These are phyloP conservation scores for Fraxinus greggii DNA, from an alignment of 305 asterid genomes.

Conservation along the genomic window DNA sequence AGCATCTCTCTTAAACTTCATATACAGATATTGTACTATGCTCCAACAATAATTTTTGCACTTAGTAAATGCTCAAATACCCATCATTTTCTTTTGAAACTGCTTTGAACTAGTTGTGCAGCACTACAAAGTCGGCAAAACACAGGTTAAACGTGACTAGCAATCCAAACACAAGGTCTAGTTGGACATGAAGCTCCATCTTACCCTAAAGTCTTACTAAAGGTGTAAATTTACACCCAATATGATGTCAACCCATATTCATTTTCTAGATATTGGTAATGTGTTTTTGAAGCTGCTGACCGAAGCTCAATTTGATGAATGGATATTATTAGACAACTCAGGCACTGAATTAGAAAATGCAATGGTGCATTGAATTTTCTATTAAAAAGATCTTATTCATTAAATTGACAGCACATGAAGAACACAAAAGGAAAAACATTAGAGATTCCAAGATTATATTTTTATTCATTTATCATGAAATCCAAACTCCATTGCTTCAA, in stretches of 20 bases:
- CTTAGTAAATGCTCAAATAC: not conserved
- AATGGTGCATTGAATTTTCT: not conserved
- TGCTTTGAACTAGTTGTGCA: not conserved
- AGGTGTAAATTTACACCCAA: not conserved
- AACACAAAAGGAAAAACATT: not conserved
- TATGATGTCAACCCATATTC: not conserved
- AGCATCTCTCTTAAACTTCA: not conserved
- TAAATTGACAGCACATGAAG: not conserved
- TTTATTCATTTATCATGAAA: not conserved
- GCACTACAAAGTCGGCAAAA: not conserved
- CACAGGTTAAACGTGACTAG: not conserved
- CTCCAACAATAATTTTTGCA: not conserved
- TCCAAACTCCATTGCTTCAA: not conserved
- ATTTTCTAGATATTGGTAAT: not conserved
- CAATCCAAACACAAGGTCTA: not conserved
- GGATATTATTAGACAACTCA: not conserved
- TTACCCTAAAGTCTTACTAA: not conserved
- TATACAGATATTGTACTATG: not conserved
- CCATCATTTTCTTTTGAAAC: not conserved
- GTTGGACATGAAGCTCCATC: not conserved
- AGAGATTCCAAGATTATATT: not conserved
- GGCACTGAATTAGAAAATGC: not conserved
- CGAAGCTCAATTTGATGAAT: not conserved
- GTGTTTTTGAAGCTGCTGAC: not conserved
- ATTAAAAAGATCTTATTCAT: not conserved